Base-by-base conservation (phyloP, 345 rosid genomes). In the Pistacia vera region DNA sequence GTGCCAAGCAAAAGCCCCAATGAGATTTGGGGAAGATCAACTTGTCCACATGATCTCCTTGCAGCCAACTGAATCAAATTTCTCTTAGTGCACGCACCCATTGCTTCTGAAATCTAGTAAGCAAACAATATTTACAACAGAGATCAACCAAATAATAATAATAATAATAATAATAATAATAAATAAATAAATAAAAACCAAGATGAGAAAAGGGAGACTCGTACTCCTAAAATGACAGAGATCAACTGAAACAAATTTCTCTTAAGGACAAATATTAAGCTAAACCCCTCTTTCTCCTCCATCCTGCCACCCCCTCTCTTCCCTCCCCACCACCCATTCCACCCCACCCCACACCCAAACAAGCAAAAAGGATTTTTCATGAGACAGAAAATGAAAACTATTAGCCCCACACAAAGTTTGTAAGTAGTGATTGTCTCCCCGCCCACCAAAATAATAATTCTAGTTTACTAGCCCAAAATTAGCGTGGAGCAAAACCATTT, bases 101-200 rank as follows among this genome's bases (percentile, higher is more conserved):
- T 86, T 83, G 85, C 86, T 88, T 93, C 96, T 83, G 99, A 95
- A 82, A 95, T 90, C 98, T 95, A 85, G 82, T 63, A 76, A 81
- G 66, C 59, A 6, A 65, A 64, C 56, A 80, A 64, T 44, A 68
- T 55, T 69, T 76, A 79, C 59, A 74, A 66, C 44, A 59, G 66
- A 80, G 51, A 79, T 71, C 46, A 41, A 8, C 46, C 46, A 41
- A 41, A 30, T 30, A 30, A 30, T 30, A 30, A 30, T 25, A 25
- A 25, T 25, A 25, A 25, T 25, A 22, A 22, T 22, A 25, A 25
- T 25, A 25, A 25, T 25, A 25, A 25, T 25, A 25, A 25, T 25
- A 25, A 25, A 25, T 25, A 25, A 25, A 25, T 25, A 25, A 7
- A 41, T 2, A 6, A 41, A 41, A 7, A 41, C 46, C 73, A 48